Evolutionary conservation across 1,284 basidiomycete species (phyloP).

Genomic region (Tilletia indica): DNA sequence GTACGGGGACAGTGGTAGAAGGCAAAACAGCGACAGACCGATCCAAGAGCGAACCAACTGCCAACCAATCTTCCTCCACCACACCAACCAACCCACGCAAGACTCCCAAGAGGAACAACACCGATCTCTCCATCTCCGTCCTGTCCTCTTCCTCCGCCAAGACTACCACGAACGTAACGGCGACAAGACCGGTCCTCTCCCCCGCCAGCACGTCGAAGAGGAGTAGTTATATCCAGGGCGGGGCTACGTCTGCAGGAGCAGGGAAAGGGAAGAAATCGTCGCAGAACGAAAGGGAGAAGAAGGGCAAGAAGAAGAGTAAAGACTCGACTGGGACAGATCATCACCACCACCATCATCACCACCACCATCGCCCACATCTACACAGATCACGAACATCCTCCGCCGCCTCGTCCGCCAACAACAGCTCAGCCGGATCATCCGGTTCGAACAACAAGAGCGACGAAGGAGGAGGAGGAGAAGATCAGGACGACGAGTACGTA

Average conservation of each 20-base stretch:
- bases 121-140: conserved; percentile 23
- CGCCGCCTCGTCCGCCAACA: background rate
- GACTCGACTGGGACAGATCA: no score
- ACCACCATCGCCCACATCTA: background rate
- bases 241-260: no score
- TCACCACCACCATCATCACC: background rate
- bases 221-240: no score
- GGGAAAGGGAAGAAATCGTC: no score
- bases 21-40: conserved; percentile 1
- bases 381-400: no score
- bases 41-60: background rate
- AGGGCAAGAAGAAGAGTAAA: conserved; percentile 1
- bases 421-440: background rate
- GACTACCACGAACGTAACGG: no score
- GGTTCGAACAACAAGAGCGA: background rate
- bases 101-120: background rate
- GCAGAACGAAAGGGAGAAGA: no score
- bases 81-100: background rate
- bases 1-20: background rate
- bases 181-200: background rate
- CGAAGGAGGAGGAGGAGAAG: conserved; percentile 1
- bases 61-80: background rate
- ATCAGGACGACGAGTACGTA: background rate
- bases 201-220: no score
- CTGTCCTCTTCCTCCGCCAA: no score